Percentiles rank a stretch among this genome's conserved stretches.
Conservation (phyloP, 495 filamentous ascomycete genomes). For the Neurospora africana region DNA sequence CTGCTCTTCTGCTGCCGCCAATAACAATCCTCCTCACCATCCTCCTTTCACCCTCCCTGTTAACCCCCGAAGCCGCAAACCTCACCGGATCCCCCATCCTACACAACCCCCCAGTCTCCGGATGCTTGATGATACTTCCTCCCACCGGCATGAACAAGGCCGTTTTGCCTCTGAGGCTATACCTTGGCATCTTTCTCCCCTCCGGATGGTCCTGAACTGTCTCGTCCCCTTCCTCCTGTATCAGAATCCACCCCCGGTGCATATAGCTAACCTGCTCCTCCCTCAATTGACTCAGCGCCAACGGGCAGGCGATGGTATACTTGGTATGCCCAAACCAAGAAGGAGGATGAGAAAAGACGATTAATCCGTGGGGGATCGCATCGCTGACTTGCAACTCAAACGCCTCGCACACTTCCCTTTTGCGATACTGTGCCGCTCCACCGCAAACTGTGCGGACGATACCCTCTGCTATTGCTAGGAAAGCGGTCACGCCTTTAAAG, state of each 20-base stretch:
- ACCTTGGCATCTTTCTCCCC: background rate
- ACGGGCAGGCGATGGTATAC: background rate
- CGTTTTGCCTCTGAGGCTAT: background rate
- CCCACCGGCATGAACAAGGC: background rate
- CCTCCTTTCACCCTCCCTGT: slow-evolving; percentile 35
- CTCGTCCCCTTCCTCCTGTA: background rate
- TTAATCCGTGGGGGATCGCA: background rate
- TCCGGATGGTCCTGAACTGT: background rate
- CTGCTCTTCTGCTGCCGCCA: slow-evolving; percentile 43
- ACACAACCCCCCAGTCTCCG: background rate
- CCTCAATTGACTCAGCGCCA: background rate
- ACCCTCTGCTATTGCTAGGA: background rate
- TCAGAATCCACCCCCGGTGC: background rate
- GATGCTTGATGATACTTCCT: background rate
- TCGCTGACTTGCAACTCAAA: background rate
- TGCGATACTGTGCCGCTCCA: background rate
- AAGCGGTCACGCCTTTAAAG: background rate
- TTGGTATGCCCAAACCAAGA: background rate
- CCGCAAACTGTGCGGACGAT: background rate
- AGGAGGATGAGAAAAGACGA: background rate
- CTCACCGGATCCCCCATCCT: background rate
- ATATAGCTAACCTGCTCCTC: background rate
- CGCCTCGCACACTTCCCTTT: background rate
- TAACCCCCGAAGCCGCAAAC: slow-evolving; percentile 16
- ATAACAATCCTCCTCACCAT: slow-evolving; percentile 53